These are phyloP conservation scores for Sorghum bicolor DNA, from an alignment of 176 grass and related monocot species.

Conservation along the genomic window DNA sequence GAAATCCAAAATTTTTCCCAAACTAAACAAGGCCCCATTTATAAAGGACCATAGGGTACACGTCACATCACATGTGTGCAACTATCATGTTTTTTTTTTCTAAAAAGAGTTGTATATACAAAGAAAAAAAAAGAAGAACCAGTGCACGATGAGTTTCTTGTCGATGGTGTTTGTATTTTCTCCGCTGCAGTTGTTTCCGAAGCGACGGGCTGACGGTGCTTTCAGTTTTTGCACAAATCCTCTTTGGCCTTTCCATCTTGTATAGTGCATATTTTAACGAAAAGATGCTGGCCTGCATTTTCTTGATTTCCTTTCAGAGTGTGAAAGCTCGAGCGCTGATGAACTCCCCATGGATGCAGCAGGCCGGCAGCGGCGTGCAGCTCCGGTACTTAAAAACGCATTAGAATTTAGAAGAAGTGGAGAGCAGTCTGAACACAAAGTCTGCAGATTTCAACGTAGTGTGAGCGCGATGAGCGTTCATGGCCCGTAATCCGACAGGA, in stretches of 20 bases:
- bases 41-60: too few relatives aligned
- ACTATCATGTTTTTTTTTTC: too few relatives aligned
- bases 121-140: too few relatives aligned
- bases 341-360: not conserved
- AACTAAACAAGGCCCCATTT: too few relatives aligned
- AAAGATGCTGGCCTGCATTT: not conserved
- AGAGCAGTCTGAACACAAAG: conserved; percentile 9
- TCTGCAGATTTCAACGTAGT: not conserved
- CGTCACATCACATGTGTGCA: too few relatives aligned
- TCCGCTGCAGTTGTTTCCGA: not conserved
- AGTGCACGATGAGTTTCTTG: not conserved
- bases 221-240: not conserved
- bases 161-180: not conserved
- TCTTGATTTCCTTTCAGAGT: not conserved
- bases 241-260: not conserved
- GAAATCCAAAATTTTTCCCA: too few relatives aligned
- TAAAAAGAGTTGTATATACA: too few relatives aligned
- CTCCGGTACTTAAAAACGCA: not conserved
- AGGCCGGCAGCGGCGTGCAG: not conserved
- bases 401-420: not conserved
- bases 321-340: not conserved
- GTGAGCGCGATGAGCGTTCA: conserved; percentile 22
- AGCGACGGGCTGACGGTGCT: not conserved
- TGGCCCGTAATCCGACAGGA: not conserved
- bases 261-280: too few relatives aligned